Base-by-base conservation (phyloP, 768 basidiomycete species). In the Boletus speciosus region DNA sequence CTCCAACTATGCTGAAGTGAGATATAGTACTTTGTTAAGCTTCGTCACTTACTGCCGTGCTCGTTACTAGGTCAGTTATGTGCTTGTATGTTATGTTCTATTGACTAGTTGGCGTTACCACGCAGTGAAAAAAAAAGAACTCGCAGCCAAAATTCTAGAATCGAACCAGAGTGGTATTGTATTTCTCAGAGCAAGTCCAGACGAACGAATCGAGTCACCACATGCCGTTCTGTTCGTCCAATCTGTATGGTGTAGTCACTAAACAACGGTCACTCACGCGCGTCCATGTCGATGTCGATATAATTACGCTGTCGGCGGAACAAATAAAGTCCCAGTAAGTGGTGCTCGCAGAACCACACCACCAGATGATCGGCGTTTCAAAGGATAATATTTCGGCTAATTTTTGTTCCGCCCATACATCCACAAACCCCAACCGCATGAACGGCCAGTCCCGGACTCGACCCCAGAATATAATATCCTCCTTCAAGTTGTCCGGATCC, bases 401-500 rank as follows among this genome's bases (percentile, higher is more conserved):
- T 19, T 19, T n/a, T n/a, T n/a, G n/a, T n/a, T n/a, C 19, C 19
- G 19, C 19, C 19, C 19, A 19, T 19, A 19, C 19, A 19, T 19
- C 19, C 19, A 19, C 19, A 19, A 19, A 19, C 19, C 19, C 19
- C 19, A 19, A 19, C 19, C 19, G 19, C 19, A 19, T 19, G 19
- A 19, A 19, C 19, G 19, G 19, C 19, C 19, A 19, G 19, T 19
- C 19, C 19, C 19, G 19, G 19, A 19, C 94, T 25, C 25, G 25
- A 25, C 25, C 2, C 94, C 54, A 95, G 75, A 36, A 99, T 78
- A 69, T 98, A 99, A 66, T 91, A 99, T 73, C 96, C 96, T 45
- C 93, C 73, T 98, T n/a, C n/a, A n/a, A n/a, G n/a, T n/a, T 98
- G 78, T 99, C 97, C 0, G 96, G 93, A 65, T 99, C 94, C 1